Percentiles rank a stretch among this genome's conserved stretches.
Evolutionary conservation across 352 stramenopile genomes (phyloP).

Genomic region (Sclerospora graminicola): DNA sequence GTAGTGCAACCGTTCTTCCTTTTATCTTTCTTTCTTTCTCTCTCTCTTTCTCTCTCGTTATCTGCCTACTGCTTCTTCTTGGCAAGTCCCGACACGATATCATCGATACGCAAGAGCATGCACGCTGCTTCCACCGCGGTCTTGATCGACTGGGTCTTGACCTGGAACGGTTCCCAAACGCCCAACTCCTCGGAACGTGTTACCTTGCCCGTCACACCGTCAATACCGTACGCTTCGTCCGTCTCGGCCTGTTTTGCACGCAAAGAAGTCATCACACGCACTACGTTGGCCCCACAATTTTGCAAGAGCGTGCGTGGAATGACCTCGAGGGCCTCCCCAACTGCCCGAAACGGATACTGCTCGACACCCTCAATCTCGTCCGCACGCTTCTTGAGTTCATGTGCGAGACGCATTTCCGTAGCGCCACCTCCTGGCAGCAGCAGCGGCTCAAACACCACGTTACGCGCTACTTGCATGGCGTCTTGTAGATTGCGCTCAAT

Average conservation of each 20-base stretch:
- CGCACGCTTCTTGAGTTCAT: constrained; percentile 89
- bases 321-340: constrained; percentile 96
- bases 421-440: constrained; percentile 93
- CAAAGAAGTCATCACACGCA: constrained; percentile 97
- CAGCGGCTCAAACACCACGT: constrained; percentile 97
- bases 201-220: constrained; percentile 85
- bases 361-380: constrained; percentile 92
- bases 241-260: constrained; percentile 87
- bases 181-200: constrained; percentile 92
- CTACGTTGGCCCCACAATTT: constrained; percentile 98
- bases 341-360: constrained; percentile 95
- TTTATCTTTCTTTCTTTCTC: too few relatives aligned
- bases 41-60: too few relatives aligned
- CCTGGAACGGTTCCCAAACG: constrained; percentile 99
- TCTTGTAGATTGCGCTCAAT: constrained; percentile 99
- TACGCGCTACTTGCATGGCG: constrained; percentile 99
- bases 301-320: constrained; percentile 98
- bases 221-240: constrained; percentile 62
- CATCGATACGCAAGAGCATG: constrained; percentile 98
- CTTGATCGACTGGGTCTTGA: constrained; percentile 99
- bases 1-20: too few relatives aligned
- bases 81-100: constrained; percentile 98
- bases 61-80: constrained; percentile 85
- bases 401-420: constrained; percentile 97
- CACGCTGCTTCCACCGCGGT: constrained; percentile 97